A percentile compares a stretch with the other conserved stretches of the same genome.
Evolutionary conservation across 78 protist species (phyloP).

Genomic region (Speleostelium caveatum): DNA sequence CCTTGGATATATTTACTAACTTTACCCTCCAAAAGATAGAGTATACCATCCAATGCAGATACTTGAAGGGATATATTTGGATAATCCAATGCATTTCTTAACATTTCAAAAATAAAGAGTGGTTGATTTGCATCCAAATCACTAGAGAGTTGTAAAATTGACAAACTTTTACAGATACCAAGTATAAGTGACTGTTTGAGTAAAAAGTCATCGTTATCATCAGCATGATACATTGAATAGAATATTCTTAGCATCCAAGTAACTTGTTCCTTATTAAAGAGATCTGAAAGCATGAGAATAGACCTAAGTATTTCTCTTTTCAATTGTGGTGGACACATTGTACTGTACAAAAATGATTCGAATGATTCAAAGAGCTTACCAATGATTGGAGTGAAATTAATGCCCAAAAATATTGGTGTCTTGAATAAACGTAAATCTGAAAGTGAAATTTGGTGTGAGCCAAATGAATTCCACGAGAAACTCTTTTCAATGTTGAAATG

Average conservation of each 20-base stretch:
- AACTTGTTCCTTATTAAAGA: slow-evolving; percentile 57
- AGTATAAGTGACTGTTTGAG: slow-evolving; percentile 44
- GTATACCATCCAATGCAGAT: slow-evolving; percentile 50
- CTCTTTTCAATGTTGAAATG: slow-evolving; percentile 67
- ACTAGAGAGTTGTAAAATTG: slow-evolving; percentile 5
- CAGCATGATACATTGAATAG: not conserved
- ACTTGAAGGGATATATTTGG: slow-evolving; percentile 47
- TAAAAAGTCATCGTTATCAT: slow-evolving; percentile 70
- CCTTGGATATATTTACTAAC: slow-evolving; percentile 59
- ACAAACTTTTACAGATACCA: slow-evolving; percentile 54
- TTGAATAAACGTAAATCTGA: slow-evolving; percentile 37
- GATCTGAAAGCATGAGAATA: slow-evolving; percentile 23
- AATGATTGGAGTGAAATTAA: slow-evolving; percentile 65
- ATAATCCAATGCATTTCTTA: slow-evolving; percentile 33
- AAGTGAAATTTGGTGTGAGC: slow-evolving; percentile 27
- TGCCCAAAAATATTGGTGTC: slow-evolving; percentile 31
- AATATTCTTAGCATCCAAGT: slow-evolving; percentile 52
- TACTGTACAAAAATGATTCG: slow-evolving; percentile 36
- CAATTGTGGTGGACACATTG: slow-evolving; percentile 73
- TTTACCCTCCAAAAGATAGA: slow-evolving; percentile 56
- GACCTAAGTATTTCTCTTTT: slow-evolving; percentile 46
- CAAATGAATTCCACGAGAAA: slow-evolving; percentile 2
- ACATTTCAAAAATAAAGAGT: slow-evolving; percentile 36
- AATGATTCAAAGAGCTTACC: slow-evolving; percentile 36
- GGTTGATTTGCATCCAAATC: slow-evolving; percentile 3